A percentile compares a stretch with the other conserved stretches of the same genome.
phyloP scores from a whole-genome alignment of 176 grass and related monocot species.

The Avena sativa region DNA sequence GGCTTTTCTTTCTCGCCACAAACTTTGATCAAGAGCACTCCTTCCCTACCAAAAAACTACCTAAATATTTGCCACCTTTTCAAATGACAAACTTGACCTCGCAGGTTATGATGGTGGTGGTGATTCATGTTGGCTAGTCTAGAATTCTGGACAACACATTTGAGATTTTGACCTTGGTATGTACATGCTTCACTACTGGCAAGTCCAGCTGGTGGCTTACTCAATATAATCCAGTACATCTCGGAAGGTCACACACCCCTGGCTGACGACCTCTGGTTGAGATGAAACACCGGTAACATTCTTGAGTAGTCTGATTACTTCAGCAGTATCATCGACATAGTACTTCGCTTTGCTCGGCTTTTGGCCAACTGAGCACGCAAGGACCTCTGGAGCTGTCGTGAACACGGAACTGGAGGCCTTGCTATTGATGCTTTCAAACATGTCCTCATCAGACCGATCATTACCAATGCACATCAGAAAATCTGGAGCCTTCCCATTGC shows the following conservation, averaged over 20 bases:
- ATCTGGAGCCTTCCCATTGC: slow-evolving; percentile 65
- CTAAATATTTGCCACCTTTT: slow-evolving; percentile 46
- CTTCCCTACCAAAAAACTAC: slow-evolving; percentile 62
- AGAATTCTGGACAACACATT: slow-evolving; percentile 36
- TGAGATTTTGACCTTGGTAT: slow-evolving; percentile 35
- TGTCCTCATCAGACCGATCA: slow-evolving; percentile 91
- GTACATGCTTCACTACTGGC: slow-evolving; percentile 41
- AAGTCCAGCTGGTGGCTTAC: slow-evolving; percentile 8
- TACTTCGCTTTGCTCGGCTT: slow-evolving; percentile 96
- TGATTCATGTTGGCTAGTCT: slow-evolving; percentile 39
- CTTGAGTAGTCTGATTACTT: slow-evolving; percentile 81
- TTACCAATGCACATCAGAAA: slow-evolving; percentile 85
- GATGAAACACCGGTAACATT: slow-evolving; percentile 44
- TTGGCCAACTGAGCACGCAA: slow-evolving; percentile 93
- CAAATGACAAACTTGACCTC: slow-evolving; percentile 20
- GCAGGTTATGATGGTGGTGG: slow-evolving; percentile 21
- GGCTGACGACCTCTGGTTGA: slow-evolving; percentile 39
- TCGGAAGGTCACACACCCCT: slow-evolving; percentile 62
- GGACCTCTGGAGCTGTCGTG: slow-evolving; percentile 54
- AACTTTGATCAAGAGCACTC: not conserved
- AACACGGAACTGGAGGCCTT: slow-evolving; percentile 51
- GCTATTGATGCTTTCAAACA: slow-evolving; percentile 84
- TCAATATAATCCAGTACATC: slow-evolving; percentile 49
- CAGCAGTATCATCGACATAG: slow-evolving; percentile 76
- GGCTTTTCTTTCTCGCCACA: slow-evolving; percentile 27